Evolutionary conservation across 495 filamentous ascomycete genomes (phyloP).

Genomic region (Daldinia childiae): DNA sequence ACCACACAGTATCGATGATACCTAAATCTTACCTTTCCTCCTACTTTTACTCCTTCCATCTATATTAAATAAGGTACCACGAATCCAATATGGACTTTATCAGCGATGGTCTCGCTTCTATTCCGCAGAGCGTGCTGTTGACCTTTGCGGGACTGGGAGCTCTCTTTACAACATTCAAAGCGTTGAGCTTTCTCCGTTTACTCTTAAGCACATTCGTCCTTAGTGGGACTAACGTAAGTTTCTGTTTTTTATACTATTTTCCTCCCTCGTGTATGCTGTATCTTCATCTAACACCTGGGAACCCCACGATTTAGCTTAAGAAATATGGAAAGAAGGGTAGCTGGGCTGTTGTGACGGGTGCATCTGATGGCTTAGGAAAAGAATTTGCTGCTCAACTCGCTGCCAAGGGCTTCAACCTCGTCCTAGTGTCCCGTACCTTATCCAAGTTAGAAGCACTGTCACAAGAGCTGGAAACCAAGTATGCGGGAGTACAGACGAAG

Average conservation of each 20-base stretch:
- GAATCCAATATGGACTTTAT: constrained; percentile 49
- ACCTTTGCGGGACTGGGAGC: constrained; percentile 64
- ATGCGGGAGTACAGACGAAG: constrained; percentile 73
- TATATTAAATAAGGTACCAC: background rate
- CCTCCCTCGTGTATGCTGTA: background rate
- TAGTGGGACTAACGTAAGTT: constrained; percentile 64
- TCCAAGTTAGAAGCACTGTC: constrained; percentile 85
- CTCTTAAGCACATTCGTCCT: constrained; percentile 81
- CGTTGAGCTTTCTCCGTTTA: constrained; percentile 70
- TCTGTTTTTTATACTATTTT: background rate
- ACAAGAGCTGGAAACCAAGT: constrained; percentile 74
- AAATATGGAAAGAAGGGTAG: constrained; percentile 91
- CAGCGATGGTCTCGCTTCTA: constrained; percentile 45
- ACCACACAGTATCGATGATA: background rate
- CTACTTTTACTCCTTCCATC: background rate
- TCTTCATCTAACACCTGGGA: constrained; percentile 11
- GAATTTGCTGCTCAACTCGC: constrained; percentile 93
- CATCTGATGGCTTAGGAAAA: constrained; percentile 96
- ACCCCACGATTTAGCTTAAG: constrained; percentile 67
- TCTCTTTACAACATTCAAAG: constrained; percentile 64
- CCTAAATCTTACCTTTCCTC: background rate
- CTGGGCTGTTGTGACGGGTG: constrained; percentile 95
- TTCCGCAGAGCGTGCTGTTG: constrained; percentile 51
- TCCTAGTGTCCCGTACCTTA: constrained; percentile 92
- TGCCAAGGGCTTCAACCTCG: constrained; percentile 87